Percentiles rank a stretch among this genome's conserved stretches.
Evolutionary conservation across 768 basidiomycete genomes (phyloP).

Genomic region (Mycena alexandri): DNA sequence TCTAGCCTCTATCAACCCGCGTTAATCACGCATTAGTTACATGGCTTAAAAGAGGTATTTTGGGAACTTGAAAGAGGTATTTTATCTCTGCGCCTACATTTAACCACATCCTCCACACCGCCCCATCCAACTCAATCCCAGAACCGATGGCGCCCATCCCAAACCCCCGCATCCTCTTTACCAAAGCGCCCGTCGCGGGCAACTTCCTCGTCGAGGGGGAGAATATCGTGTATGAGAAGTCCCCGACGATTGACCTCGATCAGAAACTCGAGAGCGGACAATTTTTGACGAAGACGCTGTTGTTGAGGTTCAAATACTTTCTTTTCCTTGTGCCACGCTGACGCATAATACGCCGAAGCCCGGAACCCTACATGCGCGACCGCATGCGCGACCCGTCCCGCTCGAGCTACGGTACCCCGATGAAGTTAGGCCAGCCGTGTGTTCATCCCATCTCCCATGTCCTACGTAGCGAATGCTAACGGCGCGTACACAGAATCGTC

Average conservation of each 20-base stretch:
- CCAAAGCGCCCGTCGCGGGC: background rate
- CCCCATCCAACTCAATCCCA: no score
- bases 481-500: no score
- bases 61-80: no score
- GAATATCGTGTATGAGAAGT: slow-evolving; percentile 46
- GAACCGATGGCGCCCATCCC: no score
- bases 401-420: slow-evolving; percentile 34
- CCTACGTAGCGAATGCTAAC: background rate
- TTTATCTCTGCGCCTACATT: no score
- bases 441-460: background rate
- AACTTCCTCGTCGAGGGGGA: slow-evolving; percentile 37
- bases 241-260: slow-evolving; percentile 52
- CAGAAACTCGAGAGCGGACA: slow-evolving; percentile 46
- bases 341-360: no score
- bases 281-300: slow-evolving; percentile 52
- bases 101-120: no score
- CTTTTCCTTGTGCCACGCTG: no score
- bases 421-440: slow-evolving; percentile 35
- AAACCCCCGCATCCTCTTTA: slow-evolving; percentile 8
- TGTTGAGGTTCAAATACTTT: slow-evolving; percentile 41
- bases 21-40: no score
- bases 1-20: no score
- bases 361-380: slow-evolving; percentile 41
- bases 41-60: no score
- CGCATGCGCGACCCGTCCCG: slow-evolving; percentile 45